Evolutionary conservation across 164 flowering plant genomes (phyloP), one percentile per base, ranked within the genome.

Genomic region (Aristolochia fimbriata): DNA sequence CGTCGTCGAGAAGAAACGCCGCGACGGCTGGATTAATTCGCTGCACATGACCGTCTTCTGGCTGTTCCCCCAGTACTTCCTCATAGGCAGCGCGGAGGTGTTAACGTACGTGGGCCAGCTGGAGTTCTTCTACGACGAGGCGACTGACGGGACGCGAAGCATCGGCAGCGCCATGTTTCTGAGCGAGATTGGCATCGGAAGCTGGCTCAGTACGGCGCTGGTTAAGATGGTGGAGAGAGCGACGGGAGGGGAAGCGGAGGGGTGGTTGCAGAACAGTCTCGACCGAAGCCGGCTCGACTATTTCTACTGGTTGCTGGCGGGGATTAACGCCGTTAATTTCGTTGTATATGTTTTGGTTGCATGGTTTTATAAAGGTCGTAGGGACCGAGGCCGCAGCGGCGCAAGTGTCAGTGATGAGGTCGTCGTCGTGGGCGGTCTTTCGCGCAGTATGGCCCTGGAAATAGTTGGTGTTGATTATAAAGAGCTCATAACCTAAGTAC

Each of bases 71-170:
- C 96, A 86, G 67, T 80, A 61, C 65, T 79, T 82, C 63, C 78
- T 84, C 2, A 62, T 82, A 0, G 90, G 92, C 0, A 73, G 62
- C 17, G 86, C 88, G 0, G 86, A 86, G 62, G 85, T 86, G 27
- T 83, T 86, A 53, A 77, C 92, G 0, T 81, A 81, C 60, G 89
- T 86, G 6, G 96, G 96, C 0, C 88, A 83, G 48, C 62, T 83
- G 48, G 92, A 88, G 73, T 88, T 85, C 59, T 88, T 86, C 69
- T 88, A 88, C 62, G 81, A 86, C 48, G 85, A 86, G 57, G 81
- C 88, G 1, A 81, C 88, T 0, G 88, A 88, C n/a, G 92, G 88
- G 49, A 86, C 85, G 17, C 54, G 85, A 47, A 86, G 96, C 67
- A 66, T 86, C 2, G 77, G 90, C 59, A 86, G 85, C 45, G 92